Evolutionary conservation across 2,329 filamentous ascomycete species (phyloP), one percentile per base, ranked within the genome.

Genomic region (Xylogone sp.): DNA sequence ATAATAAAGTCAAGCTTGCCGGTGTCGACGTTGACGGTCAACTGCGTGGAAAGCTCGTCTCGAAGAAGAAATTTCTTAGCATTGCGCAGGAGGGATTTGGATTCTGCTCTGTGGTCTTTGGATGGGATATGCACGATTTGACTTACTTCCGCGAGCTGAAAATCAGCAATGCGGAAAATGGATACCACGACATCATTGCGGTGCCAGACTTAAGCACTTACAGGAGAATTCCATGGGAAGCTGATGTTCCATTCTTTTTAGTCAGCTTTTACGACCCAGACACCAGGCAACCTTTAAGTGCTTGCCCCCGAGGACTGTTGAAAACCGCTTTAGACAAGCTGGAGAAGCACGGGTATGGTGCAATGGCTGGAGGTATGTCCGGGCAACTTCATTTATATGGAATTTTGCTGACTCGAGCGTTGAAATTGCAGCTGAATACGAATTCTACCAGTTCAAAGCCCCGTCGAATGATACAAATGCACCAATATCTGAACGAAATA

Each of bases 81-180:
- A 81, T 96, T 49, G 86, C 86, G n/a, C 71, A 81, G 42, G 79
- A 83, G 43, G 92, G 91, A 48, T 96, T 96, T 62, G 92, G 91
- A 49, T 96, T 96, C 76, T 96, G 92, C 75, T 94, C 88, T 19
- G 90, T 96, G 59, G 84, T 96, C 58, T 96, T 96, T 64, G 91
- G 92, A 67, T 96, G 92, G 92, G 91, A 97, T 71, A 96, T 96
- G 90, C 91, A 97, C 70, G 92, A 97, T 65, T 79, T 84, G 74
- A 95, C 90, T 10, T 97, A 96, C 69, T 86, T 89, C 68, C 83
- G 80, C 61, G 91, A 96, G 71, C 81, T 96, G 57, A 81, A 82
- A 64, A 87, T 96, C 68, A 94, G 89, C 71, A 96, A 96, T 72
- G 88, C 88, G 60, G 86, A 90, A 64, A 96, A 96, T 67, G 91